phyloP scores from a whole-genome alignment of 495 filamentous ascomycete genomes.

The Darksidea phi region DNA sequence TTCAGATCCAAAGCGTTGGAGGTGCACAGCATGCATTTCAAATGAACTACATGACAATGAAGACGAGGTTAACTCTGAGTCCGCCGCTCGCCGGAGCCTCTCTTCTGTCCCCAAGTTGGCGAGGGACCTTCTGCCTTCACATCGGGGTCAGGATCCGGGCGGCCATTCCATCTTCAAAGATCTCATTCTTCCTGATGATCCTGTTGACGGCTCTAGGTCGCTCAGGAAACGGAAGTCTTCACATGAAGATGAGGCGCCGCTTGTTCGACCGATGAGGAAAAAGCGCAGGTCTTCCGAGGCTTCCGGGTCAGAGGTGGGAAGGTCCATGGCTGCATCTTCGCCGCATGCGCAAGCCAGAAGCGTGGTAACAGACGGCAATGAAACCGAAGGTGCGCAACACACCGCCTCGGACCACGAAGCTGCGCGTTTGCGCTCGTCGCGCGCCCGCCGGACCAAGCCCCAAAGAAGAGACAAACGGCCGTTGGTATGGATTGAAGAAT shows the following conservation, averaged over 20 bases:
- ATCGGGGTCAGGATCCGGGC: slow-evolving; percentile 65
- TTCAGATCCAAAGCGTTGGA: slow-evolving; percentile 66
- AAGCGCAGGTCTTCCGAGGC: slow-evolving; percentile 35
- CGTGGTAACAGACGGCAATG: slow-evolving; percentile 25
- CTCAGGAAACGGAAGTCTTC: slow-evolving; percentile 82
- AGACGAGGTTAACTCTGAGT: slow-evolving; percentile 29
- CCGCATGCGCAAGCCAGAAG: slow-evolving; percentile 17
- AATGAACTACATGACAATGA: slow-evolving; percentile 54
- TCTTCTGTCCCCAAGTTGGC: slow-evolving; percentile 49
- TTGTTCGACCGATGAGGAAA: slow-evolving; percentile 41
- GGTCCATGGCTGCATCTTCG: slow-evolving; percentile 28
- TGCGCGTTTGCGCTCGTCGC: slow-evolving; percentile 37
- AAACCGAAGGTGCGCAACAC: slow-evolving; percentile 34
- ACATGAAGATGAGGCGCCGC: slow-evolving; percentile 51
- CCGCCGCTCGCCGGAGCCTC: slow-evolving; percentile 40
- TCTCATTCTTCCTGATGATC: slow-evolving; percentile 74
- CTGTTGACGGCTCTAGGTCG: slow-evolving; percentile 80
- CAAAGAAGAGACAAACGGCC: slow-evolving; percentile 37
- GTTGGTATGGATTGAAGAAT: slow-evolving; percentile 41
- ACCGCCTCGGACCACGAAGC: slow-evolving; percentile 26
- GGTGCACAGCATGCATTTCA: slow-evolving; percentile 72
- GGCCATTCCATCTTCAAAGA: slow-evolving; percentile 84
- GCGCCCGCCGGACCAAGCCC: slow-evolving; percentile 34
- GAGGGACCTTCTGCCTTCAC: slow-evolving; percentile 73
- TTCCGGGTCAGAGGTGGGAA: slow-evolving; percentile 12